Evolutionary conservation across 2,329 filamentous ascomycete genomes (phyloP).

Genomic region (Penicillium sp.): DNA sequence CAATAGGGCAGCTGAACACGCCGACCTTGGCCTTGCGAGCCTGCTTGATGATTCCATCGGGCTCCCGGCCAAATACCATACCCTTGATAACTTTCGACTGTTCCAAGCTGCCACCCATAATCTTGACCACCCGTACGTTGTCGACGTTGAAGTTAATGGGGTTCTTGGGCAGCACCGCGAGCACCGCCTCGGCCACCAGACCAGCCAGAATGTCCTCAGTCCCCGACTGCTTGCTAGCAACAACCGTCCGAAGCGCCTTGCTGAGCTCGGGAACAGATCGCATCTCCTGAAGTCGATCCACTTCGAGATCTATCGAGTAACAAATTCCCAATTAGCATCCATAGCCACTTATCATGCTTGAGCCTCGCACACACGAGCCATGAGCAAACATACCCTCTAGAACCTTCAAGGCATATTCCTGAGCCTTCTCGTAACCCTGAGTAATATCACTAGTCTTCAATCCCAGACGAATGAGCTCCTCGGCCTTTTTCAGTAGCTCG

Average conservation of each 20-base stretch:
- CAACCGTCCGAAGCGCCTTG: slow-evolving; percentile 92
- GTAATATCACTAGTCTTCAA: slow-evolving; percentile 98
- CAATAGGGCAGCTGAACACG: slow-evolving; percentile 93
- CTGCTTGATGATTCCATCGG: slow-evolving; percentile 88
- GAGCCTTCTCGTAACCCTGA: slow-evolving; percentile 89
- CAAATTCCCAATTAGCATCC: slow-evolving; percentile 2
- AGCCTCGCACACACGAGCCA: neutral
- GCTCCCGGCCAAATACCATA: slow-evolving; percentile 96
- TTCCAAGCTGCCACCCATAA: slow-evolving; percentile 93
- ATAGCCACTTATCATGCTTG: neutral
- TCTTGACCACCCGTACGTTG: slow-evolving; percentile 98
- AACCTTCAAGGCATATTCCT: slow-evolving; percentile 75
- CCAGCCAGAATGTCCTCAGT: slow-evolving; percentile 81
- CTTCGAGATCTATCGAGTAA: slow-evolving; percentile 59
- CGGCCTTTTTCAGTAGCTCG: slow-evolving; percentile 92
- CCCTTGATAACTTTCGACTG: slow-evolving; percentile 93
- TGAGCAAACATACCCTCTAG: slow-evolving; percentile 59
- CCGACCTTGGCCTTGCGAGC: slow-evolving; percentile 89
- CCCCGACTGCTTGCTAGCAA: slow-evolving; percentile 94
- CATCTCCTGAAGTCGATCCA: slow-evolving; percentile 85
- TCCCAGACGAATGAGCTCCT: slow-evolving; percentile 93
- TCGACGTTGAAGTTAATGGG: slow-evolving; percentile 96
- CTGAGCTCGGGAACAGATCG: slow-evolving; percentile 73
- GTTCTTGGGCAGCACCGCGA: slow-evolving; percentile 92
- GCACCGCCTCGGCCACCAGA: slow-evolving; percentile 75